These are phyloP conservation scores for Colletotrichum lini DNA, from an alignment of 2,329 filamentous ascomycete species.

Conservation along the genomic window DNA sequence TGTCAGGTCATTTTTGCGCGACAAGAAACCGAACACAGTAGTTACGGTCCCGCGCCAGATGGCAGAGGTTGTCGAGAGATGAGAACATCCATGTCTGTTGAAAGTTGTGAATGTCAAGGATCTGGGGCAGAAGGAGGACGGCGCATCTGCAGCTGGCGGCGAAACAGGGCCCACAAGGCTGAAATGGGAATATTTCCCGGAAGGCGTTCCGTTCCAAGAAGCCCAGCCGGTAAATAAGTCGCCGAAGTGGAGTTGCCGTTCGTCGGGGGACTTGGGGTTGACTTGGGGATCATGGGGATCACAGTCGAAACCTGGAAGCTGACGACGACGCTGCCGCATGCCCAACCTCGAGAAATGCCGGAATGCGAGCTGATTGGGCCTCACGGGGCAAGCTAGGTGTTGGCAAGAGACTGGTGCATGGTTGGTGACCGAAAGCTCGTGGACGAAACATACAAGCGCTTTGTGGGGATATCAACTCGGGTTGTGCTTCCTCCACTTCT, in stretches of 20 bases:
- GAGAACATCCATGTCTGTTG: neutral
- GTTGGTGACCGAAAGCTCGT: no score
- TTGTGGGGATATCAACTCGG: no score
- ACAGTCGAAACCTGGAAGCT: constrained; percentile 1
- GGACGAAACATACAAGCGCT: no score
- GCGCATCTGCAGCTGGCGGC: neutral
- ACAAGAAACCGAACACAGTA: no score
- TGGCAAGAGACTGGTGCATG: no score
- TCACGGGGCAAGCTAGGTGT: neutral
- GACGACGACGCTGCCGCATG: constrained; percentile 28
- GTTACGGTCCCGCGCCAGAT: no score
- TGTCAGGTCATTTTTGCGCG: no score
- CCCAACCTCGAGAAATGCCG: neutral
- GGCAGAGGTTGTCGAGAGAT: neutral
- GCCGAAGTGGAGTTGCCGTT: constrained; percentile 27
- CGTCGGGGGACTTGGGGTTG: neutral
- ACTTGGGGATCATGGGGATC: neutral
- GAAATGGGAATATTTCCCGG: constrained; percentile 6
- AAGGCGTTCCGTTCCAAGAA: constrained; percentile 20
- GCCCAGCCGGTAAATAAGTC: constrained; percentile 34
- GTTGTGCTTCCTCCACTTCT: no score
- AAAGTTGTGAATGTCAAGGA: neutral
- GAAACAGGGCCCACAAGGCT: constrained; percentile 40
- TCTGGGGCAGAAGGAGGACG: neutral
- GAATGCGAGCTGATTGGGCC: neutral